Conservation (phyloP, 148 eudicot genomes). For the Vaccinium darrowii region DNA sequence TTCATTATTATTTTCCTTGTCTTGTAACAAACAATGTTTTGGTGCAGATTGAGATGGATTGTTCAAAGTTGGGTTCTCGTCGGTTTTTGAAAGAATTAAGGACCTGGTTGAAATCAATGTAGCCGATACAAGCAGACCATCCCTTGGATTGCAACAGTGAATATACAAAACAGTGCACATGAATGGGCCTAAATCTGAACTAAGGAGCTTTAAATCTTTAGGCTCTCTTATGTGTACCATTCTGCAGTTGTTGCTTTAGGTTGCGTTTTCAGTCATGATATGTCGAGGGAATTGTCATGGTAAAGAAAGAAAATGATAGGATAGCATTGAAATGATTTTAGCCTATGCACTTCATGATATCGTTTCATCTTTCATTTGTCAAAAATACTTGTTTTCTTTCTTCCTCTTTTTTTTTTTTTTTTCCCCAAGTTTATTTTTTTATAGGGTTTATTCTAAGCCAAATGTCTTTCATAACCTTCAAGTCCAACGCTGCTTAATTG, state of each 20-base stretch:
- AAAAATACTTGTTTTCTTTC: background rate
- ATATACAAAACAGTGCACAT: background rate
- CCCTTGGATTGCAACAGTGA: background rate
- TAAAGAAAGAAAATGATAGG: background rate
- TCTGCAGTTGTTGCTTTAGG: background rate
- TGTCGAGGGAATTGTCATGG: background rate
- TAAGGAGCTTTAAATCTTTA: background rate
- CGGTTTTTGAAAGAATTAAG: background rate
- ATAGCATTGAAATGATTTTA: background rate
- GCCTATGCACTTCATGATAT: background rate
- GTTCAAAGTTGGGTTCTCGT: background rate
- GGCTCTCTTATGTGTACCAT: background rate
- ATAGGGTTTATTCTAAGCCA: background rate
- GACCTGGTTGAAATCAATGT: too few species aligned
- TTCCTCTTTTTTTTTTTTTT: background rate
- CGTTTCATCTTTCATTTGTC: background rate
- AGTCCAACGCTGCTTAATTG: too few species aligned
- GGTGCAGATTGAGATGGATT: slow-evolving; percentile 6
- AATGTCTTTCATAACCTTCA: too few species aligned
- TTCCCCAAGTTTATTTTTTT: background rate
- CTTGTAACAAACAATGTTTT: background rate
- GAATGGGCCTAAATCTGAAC: slow-evolving; percentile 1
- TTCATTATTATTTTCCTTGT: background rate
- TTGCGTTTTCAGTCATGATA: background rate
- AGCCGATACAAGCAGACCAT: background rate